Conservation (phyloP, 148 eudicot species). For the Pharnaceum exiguum region DNA sequence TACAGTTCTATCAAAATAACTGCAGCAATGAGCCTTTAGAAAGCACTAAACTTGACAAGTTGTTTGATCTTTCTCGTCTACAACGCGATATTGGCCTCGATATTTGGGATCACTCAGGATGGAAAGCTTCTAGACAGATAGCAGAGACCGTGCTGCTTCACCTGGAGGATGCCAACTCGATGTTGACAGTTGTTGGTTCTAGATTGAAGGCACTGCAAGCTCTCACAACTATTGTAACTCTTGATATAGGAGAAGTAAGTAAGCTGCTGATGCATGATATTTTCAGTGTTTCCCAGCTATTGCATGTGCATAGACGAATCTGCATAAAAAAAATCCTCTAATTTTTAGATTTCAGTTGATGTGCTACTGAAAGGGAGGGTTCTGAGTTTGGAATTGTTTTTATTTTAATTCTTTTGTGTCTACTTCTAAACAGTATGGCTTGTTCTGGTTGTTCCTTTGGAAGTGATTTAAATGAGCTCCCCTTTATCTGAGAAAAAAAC, state of each 20-base stretch:
- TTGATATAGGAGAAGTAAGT: conserved; percentile 55
- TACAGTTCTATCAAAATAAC: conserved; percentile 46
- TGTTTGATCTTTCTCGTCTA: conserved; percentile 56
- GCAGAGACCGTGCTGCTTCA: conserved; percentile 57
- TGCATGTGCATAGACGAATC: neutral
- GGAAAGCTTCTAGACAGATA: conserved; percentile 61
- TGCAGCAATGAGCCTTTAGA: conserved; percentile 25
- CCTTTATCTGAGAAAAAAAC: too few relatives aligned
- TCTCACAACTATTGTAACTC: conserved; percentile 46
- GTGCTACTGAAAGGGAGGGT: too few relatives aligned
- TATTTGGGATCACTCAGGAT: conserved; percentile 62
- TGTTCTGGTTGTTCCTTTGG: too few relatives aligned
- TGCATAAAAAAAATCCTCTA: too few relatives aligned
- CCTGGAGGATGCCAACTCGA: conserved; percentile 56
- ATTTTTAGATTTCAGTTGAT: too few relatives aligned
- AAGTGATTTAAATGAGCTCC: too few relatives aligned
- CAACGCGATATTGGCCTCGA: conserved; percentile 65
- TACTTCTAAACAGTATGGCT: too few relatives aligned
- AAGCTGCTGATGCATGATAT: neutral
- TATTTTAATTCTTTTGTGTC: too few relatives aligned
- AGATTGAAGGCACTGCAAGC: conserved; percentile 70
- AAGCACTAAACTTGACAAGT: conserved; percentile 28
- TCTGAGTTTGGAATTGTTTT: too few relatives aligned
- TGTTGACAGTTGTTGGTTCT: conserved; percentile 49
- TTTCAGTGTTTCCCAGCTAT: neutral